Evolutionary conservation across 805 yeast genomes (phyloP).

Genomic region (Saccharomycopsis sp.): DNA sequence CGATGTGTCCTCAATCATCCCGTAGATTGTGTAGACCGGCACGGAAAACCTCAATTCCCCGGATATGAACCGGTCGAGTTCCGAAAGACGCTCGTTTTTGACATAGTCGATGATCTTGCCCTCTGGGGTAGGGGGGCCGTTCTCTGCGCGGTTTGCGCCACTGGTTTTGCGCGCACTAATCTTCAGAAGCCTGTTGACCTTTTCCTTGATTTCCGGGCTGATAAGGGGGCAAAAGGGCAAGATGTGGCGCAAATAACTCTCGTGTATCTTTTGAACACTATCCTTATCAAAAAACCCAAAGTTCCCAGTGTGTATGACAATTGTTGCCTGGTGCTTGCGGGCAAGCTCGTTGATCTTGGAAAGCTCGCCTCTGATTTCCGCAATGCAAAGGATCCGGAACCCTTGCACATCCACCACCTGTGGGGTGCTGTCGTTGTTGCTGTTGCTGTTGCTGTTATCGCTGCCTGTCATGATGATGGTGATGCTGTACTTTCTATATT

Average conservation of each 20-base stretch:
- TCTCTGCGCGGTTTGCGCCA: constrained; percentile 25
- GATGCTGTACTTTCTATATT: too few relatives aligned
- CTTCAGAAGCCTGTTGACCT: constrained; percentile 46
- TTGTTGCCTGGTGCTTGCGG: constrained; percentile 37
- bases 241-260: constrained; percentile 53
- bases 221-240: constrained; percentile 60
- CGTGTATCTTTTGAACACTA: constrained; percentile 47
- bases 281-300: constrained; percentile 68
- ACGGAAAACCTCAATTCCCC: constrained; percentile 38
- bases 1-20: constrained; percentile 66
- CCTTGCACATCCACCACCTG: constrained; percentile 21
- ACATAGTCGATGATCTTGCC: constrained; percentile 31
- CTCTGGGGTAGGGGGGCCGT: constrained; percentile 17
- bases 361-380: constrained; percentile 52
- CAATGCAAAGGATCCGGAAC: constrained; percentile 39
- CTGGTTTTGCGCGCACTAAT: constrained; percentile 38
- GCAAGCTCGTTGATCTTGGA: constrained; percentile 46
- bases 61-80: constrained; percentile 40
- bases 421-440: not conserved
- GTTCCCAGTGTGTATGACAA: constrained; percentile 67
- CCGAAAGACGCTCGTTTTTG: constrained; percentile 39
- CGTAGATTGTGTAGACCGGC: constrained; percentile 75
- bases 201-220: constrained; percentile 40
- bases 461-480: not conserved
- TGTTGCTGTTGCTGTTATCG: not conserved